A percentile compares a stretch with the other conserved stretches of the same genome.
These are phyloP conservation scores for Mycena leptocephala DNA, from an alignment of 768 basidiomycete species.

Conservation along the genomic window DNA sequence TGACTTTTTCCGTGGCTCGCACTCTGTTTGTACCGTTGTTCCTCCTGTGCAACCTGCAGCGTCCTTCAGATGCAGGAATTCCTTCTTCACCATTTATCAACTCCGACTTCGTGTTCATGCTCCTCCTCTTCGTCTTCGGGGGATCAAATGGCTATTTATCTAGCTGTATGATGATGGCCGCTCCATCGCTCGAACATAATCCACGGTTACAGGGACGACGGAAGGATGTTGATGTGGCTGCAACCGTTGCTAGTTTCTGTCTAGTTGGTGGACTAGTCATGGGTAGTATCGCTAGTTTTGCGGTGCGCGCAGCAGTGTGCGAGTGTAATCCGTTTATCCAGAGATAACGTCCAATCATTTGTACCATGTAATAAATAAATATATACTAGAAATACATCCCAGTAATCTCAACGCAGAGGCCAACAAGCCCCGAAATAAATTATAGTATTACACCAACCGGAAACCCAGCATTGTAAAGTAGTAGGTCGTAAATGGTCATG, in stretches of 20 bases:
- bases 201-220: conserved; percentile 75
- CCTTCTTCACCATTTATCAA: conserved; percentile 69
- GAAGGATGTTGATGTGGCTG: conserved; percentile 90
- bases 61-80: conserved; percentile 48
- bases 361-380: conserved; percentile 24
- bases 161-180: conserved; percentile 87
- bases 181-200: conserved; percentile 87
- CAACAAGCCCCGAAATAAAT: conserved; percentile 21
- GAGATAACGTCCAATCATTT: conserved; percentile 23
- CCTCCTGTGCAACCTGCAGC: conserved; percentile 90
- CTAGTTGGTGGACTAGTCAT: conserved; percentile 81
- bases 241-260: conserved; percentile 86
- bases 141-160: conserved; percentile 87
- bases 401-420: conserved; percentile 18
- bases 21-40: conserved; percentile 90
- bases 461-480: conserved; percentile 10
- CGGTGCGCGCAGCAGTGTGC: conserved; percentile 78
- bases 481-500: conserved; percentile 27
- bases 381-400: neutral
- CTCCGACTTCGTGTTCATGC: conserved; percentile 85
- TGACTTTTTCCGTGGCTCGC: conserved; percentile 77
- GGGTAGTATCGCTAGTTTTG: conserved; percentile 89
- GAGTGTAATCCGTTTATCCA: conserved; percentile 80
- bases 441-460: conserved; percentile 12
- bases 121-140: conserved; percentile 83